phyloP scores from a whole-genome alignment of 176 grass and related monocot species.

The Carex cristatella region DNA sequence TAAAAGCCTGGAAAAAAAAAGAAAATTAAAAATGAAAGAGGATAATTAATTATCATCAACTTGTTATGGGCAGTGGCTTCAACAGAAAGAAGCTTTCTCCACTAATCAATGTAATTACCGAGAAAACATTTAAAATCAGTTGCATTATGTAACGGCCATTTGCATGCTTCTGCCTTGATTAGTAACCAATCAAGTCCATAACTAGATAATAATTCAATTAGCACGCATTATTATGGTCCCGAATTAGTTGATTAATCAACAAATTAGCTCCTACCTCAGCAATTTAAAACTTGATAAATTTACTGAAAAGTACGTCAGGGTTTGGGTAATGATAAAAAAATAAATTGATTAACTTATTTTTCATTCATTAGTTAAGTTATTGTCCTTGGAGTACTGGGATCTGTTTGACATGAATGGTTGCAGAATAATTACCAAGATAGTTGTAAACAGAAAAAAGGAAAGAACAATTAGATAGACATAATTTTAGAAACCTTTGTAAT shows the following conservation, averaged over 20 bases:
- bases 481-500: neutral
- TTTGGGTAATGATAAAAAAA: too few species aligned
- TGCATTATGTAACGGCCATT: neutral
- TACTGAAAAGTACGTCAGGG: too few species aligned
- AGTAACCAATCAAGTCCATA: neutral
- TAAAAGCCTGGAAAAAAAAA: neutral
- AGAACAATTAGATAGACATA: neutral
- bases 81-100: neutral
- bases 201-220: neutral
- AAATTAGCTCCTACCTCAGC: neutral
- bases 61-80: neutral
- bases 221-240: neutral
- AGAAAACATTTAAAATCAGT: neutral
- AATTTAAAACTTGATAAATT: neutral
- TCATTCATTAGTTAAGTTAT: neutral
- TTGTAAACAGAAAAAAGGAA: too few species aligned
- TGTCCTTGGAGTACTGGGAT: neutral
- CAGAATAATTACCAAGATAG: neutral
- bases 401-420: neutral
- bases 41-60: neutral
- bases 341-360: too few species aligned
- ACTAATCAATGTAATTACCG: neutral
- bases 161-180: neutral
- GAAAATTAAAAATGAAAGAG: neutral
- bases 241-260: neutral